These are phyloP conservation scores for Aspergillus proliferans DNA, from an alignment of 2,329 filamentous ascomycete genomes.

Conservation along the genomic window DNA sequence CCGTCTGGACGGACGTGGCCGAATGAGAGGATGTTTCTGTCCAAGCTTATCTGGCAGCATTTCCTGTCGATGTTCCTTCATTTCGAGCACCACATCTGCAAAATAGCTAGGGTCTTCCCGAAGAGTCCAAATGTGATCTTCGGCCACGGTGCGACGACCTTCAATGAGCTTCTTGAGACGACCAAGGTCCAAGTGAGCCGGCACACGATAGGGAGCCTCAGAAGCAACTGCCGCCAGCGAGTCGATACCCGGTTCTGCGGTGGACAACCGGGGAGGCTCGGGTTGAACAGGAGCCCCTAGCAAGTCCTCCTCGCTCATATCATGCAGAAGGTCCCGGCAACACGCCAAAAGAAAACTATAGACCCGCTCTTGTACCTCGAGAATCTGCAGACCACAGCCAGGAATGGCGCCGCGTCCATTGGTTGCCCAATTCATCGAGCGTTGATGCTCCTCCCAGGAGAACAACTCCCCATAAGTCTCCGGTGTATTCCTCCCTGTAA, in stretches of 20 bases:
- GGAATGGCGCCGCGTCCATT: slow-evolving; percentile 29
- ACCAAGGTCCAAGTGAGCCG: slow-evolving; percentile 42
- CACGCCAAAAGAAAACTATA: slow-evolving; percentile 46
- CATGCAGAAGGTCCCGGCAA: slow-evolving; percentile 44
- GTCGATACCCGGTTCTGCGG: slow-evolving; percentile 26
- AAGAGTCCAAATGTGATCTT: slow-evolving; percentile 52
- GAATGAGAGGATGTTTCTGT: not conserved
- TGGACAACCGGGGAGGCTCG: slow-evolving; percentile 5
- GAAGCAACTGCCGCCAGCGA: slow-evolving; percentile 37
- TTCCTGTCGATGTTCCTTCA: slow-evolving; percentile 37
- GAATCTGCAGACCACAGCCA: slow-evolving; percentile 44
- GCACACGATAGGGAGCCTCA: slow-evolving; percentile 50
- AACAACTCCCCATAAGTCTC: slow-evolving; percentile 34
- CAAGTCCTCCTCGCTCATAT: slow-evolving; percentile 34
- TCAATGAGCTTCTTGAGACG: slow-evolving; percentile 30
- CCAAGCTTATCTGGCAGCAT: not conserved
- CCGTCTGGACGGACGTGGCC: not conserved
- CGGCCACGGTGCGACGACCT: slow-evolving; percentile 37
- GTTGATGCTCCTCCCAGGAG: slow-evolving; percentile 28
- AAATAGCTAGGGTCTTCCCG: slow-evolving; percentile 58
- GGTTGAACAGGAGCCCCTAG: slow-evolving; percentile 30
- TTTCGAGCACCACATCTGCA: slow-evolving; percentile 32
- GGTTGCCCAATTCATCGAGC: slow-evolving; percentile 24
- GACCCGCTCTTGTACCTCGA: slow-evolving; percentile 48
- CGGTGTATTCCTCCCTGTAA: slow-evolving; percentile 22